These are phyloP conservation scores for Cladophialophora bantiana DNA, from an alignment of 2,329 filamentous ascomycete species.

Conservation along the genomic window DNA sequence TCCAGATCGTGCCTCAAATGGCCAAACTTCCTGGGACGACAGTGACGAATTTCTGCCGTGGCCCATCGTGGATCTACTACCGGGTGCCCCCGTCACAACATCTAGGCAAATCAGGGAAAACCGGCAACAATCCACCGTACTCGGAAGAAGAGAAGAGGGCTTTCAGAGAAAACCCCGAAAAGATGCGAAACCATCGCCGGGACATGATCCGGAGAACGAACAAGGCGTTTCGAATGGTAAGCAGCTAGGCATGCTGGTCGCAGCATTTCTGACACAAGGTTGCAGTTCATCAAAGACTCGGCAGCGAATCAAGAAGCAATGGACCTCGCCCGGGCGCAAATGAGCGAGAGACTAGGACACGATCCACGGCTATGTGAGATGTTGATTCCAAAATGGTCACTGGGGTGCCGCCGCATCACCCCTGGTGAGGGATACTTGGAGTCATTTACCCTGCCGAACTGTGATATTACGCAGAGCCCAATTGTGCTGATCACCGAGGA, in stretches of 20 bases:
- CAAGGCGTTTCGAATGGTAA: constrained; percentile 42
- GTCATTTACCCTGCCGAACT: constrained; percentile 41
- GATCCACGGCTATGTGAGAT: constrained; percentile 35
- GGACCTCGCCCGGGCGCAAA: constrained; percentile 21
- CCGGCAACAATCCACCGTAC: constrained; percentile 34
- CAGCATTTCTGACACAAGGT: too few relatives aligned
- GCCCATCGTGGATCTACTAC: constrained; percentile 43
- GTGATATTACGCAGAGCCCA: constrained; percentile 47
- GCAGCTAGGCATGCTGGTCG: too few relatives aligned
- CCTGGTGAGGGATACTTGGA: constrained; percentile 45
- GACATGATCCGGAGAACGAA: constrained; percentile 43
- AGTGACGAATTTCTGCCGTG: constrained; percentile 45
- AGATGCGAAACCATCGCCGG: constrained; percentile 39
- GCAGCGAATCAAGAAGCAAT: constrained; percentile 28
- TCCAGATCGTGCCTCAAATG: constrained; percentile 43
- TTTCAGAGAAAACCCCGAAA: constrained; percentile 31
- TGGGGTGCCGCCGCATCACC: constrained; percentile 43
- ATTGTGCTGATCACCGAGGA: constrained; percentile 45
- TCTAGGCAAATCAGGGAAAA: constrained; percentile 31
- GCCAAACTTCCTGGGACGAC: constrained; percentile 31
- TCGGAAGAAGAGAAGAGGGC: constrained; percentile 32
- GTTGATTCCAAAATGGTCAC: constrained; percentile 40
- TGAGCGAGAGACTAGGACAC: constrained; percentile 32
- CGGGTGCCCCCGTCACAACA: constrained; percentile 40
- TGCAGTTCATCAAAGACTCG: constrained; percentile 24